A percentile compares a stretch with the other conserved stretches of the same genome.
Evolutionary conservation across 108 stramenopile genomes (phyloP).

Genomic region (Cyclotella cryptica): DNA sequence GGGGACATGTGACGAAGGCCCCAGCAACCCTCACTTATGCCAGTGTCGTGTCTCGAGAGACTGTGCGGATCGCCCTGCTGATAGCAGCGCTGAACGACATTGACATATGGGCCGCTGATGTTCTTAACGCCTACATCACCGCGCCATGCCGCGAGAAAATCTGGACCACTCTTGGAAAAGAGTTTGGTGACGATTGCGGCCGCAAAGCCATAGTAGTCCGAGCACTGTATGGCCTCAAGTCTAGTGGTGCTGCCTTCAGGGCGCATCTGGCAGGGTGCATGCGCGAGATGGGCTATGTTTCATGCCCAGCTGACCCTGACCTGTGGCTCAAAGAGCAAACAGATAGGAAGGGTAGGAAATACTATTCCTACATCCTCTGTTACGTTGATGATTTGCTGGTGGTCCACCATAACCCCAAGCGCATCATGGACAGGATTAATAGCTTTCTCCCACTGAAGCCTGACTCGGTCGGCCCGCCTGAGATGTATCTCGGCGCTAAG

Average conservation of each 20-base stretch:
- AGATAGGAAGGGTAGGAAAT: conserved; percentile 4
- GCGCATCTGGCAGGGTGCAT: conserved; percentile 13
- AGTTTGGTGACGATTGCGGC: conserved; percentile 35
- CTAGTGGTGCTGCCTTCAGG: conserved; percentile 19
- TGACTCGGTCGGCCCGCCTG: too few relatives aligned
- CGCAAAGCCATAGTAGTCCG: conserved; percentile 17
- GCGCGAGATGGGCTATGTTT: conserved; percentile 21
- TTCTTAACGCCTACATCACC: too few relatives aligned
- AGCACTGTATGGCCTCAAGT: conserved; percentile 29
- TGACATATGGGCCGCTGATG: conserved; percentile 14
- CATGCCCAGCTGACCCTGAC: conserved; percentile 47
- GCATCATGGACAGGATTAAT: too few relatives aligned
- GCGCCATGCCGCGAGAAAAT: too few relatives aligned
- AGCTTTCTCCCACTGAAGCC: too few relatives aligned
- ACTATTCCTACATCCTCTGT: conserved; percentile 51
- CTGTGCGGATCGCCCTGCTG: conserved; percentile 53
- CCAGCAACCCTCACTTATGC: conserved; percentile 45
- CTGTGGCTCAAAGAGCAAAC: conserved; percentile 40
- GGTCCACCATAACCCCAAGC: too few relatives aligned
- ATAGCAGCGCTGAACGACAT: conserved; percentile 57
- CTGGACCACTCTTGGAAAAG: too few relatives aligned
- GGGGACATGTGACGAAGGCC: too few relatives aligned
- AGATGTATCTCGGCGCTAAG: too few relatives aligned
- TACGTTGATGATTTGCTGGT: too few relatives aligned
- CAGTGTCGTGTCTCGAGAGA: conserved; percentile 52